Percentiles rank a stretch among this genome's conserved stretches.
These are phyloP conservation scores for Cicer judaicum DNA, from an alignment of 306 rosid genomes.

Conservation along the genomic window DNA sequence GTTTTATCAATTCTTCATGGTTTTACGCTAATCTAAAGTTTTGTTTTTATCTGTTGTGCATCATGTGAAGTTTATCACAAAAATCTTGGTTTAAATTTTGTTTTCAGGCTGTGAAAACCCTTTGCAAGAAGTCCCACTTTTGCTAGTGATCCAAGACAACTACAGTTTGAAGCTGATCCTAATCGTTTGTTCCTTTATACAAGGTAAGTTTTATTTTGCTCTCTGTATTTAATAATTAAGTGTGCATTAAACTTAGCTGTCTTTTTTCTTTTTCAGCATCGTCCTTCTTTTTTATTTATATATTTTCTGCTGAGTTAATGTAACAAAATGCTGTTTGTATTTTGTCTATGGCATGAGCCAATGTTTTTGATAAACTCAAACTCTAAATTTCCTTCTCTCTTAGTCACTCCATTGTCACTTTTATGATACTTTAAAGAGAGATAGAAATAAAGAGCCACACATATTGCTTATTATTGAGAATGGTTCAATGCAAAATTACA, in stretches of 20 bases:
- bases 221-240: slow-evolving; percentile 10
- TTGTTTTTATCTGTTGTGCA: background rate
- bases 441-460: slow-evolving; percentile 3
- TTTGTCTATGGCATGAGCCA: background rate
- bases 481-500: background rate
- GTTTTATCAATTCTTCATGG: background rate
- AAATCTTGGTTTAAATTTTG: slow-evolving; percentile 23
- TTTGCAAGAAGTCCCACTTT: slow-evolving; percentile 72
- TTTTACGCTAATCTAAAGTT: background rate
- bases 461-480: slow-evolving; percentile 4
- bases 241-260: background rate
- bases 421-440: slow-evolving; percentile 1
- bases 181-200: slow-evolving; percentile 85
- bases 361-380: background rate
- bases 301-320: background rate
- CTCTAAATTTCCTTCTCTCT: background rate
- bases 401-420: background rate
- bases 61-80: slow-evolving; percentile 18
- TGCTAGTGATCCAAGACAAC: slow-evolving; percentile 73
- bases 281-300: slow-evolving; percentile 9
- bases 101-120: slow-evolving; percentile 68
- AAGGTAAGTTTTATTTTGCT: slow-evolving; percentile 55
- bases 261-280: background rate
- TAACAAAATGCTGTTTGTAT: background rate
- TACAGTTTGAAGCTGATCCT: slow-evolving; percentile 76